Conservation (phyloP, 495 filamentous ascomycete genomes). For the Penicillium bovifimosum region DNA sequence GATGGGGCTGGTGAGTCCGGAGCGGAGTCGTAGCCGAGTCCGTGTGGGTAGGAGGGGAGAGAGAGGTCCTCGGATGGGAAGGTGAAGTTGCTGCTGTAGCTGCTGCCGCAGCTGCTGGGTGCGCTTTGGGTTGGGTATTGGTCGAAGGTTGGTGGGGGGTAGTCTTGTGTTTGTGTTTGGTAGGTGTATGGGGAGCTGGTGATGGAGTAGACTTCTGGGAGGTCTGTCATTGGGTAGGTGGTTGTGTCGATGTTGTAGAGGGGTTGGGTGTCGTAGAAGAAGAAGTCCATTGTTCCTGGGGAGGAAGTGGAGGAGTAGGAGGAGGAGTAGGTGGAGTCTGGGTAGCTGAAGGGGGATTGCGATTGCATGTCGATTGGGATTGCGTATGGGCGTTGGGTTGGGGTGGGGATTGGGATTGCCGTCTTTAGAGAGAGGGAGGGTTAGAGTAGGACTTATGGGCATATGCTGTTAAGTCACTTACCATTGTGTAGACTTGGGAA, state of each 20-base stretch:
- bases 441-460: neutral
- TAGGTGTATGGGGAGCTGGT: slow-evolving; percentile 25
- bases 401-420: slow-evolving; percentile 4
- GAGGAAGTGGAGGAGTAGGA: slow-evolving; percentile 28
- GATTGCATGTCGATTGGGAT: slow-evolving; percentile 21
- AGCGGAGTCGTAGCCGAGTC: slow-evolving; percentile 8
- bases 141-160: slow-evolving; percentile 10
- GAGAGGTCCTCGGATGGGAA: slow-evolving; percentile 14
- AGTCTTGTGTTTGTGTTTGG: slow-evolving; percentile 6
- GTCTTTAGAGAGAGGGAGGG: slow-evolving; percentile 12
- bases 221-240: slow-evolving; percentile 17
- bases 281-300: slow-evolving; percentile 26
- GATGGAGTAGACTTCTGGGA: slow-evolving; percentile 19
- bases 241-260: slow-evolving; percentile 18
- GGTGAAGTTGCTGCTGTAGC: slow-evolving; percentile 15
- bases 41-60: slow-evolving; percentile 15
- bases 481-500: slow-evolving; percentile 16
- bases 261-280: slow-evolving; percentile 21
- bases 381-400: slow-evolving; percentile 3
- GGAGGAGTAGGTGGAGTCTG: slow-evolving; percentile 19
- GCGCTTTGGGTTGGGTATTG: slow-evolving; percentile 9
- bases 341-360: slow-evolving; percentile 27
- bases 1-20: slow-evolving; percentile 16
- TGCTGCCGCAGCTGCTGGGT: slow-evolving; percentile 21
- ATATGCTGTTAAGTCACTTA: slow-evolving; percentile 8